Evolutionary conservation across 495 filamentous ascomycete species (phyloP).

Genomic region (Alectoria sarmentosa): DNA sequence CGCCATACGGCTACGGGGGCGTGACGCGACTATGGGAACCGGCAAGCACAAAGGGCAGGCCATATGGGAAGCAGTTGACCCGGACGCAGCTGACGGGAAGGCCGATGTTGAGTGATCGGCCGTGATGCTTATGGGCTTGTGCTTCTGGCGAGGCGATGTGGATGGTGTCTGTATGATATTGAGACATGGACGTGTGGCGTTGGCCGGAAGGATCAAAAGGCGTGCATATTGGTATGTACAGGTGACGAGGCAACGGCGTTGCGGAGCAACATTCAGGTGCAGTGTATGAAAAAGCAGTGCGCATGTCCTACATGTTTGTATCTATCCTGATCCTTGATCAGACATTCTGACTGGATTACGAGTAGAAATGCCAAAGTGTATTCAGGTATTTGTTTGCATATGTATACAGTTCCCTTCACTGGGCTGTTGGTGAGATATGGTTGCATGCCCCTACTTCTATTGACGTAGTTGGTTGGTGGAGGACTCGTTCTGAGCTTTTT

Average conservation of each 20-base stretch:
- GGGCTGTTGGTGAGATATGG: too few relatives aligned
- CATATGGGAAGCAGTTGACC: conserved; percentile 17
- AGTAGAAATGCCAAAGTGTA: too few relatives aligned
- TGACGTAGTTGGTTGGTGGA: too few relatives aligned
- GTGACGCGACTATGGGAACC: conserved; percentile 6
- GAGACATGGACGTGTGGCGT: background rate
- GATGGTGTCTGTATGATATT: background rate
- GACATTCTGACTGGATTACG: too few relatives aligned
- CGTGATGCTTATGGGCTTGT: background rate
- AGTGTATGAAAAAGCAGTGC: background rate
- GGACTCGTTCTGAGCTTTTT: too few relatives aligned
- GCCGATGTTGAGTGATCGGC: conserved; percentile 9
- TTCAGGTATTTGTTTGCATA: too few relatives aligned
- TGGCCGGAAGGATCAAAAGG: background rate
- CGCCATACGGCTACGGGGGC: conserved; percentile 23
- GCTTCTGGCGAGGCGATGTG: conserved; percentile 8
- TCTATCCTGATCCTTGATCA: too few relatives aligned
- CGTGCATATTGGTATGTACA: background rate
- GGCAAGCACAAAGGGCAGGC: conserved; percentile 5
- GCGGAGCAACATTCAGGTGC: background rate
- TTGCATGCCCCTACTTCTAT: too few relatives aligned
- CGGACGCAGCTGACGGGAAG: conserved; percentile 9
- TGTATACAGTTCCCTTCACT: too few relatives aligned
- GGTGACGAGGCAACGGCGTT: conserved; percentile 1
- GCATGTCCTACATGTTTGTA: too few relatives aligned